A percentile compares a stretch with the other conserved stretches of the same genome.
Conservation (phyloP, 495 filamentous ascomycete genomes). For the Annulohypoxylon nitens region DNA sequence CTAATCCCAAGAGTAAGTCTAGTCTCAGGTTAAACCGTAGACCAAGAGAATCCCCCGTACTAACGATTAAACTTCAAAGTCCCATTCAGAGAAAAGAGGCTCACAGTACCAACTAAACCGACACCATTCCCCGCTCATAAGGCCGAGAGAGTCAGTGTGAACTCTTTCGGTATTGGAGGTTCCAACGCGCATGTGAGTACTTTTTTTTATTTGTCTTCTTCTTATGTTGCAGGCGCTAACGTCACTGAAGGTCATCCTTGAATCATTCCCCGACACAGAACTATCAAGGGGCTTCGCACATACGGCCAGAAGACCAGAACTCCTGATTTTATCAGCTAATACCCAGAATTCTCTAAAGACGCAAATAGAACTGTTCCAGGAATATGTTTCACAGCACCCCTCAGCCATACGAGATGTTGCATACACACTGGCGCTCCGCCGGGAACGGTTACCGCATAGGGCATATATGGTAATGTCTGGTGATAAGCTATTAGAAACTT, state of each 20-base stretch:
- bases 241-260: slow-evolving; percentile 49
- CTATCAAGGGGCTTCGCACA: background rate
- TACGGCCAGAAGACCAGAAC: slow-evolving; percentile 26
- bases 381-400: slow-evolving; percentile 31
- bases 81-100: slow-evolving; percentile 41
- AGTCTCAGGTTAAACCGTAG: background rate
- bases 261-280: slow-evolving; percentile 40
- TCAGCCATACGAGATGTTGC: slow-evolving; percentile 41
- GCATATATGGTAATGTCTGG: slow-evolving; percentile 42
- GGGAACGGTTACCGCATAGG: slow-evolving; percentile 49
- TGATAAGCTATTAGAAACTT: slow-evolving; percentile 30
- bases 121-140: slow-evolving; percentile 41
- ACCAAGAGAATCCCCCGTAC: background rate
- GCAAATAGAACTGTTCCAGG: slow-evolving; percentile 31
- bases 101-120: slow-evolving; percentile 44
- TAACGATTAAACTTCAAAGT: slow-evolving; percentile 34
- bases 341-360: slow-evolving; percentile 38
- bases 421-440: slow-evolving; percentile 51
- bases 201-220: background rate
- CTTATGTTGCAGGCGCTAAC: background rate
- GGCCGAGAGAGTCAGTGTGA: slow-evolving; percentile 54
- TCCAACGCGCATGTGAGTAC: slow-evolving; percentile 60
- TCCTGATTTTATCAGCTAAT: slow-evolving; percentile 46
- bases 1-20: slow-evolving; percentile 50
- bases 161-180: slow-evolving; percentile 65